Evolutionary conservation across 2,329 filamentous ascomycete genomes (phyloP), one percentile per base, ranked within the genome.

Genomic region (Colletotrichum incanum): DNA sequence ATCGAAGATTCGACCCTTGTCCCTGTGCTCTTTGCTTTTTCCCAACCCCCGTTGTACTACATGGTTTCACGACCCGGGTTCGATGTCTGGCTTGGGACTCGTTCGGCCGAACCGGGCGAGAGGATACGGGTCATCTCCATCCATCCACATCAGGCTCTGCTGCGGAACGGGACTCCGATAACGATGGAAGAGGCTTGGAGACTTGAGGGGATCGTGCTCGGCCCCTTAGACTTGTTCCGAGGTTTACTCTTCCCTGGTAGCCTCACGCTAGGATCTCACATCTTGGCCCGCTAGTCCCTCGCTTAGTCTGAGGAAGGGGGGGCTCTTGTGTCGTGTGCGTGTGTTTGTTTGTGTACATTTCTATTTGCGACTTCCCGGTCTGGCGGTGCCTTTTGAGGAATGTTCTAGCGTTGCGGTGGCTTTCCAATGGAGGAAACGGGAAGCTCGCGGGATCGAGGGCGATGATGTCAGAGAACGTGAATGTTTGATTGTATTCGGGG

Each of bases 251-350:
- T 26, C 39, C 11, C 45, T 28, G 16, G 7, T 11, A 16, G 45
- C 23, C 34, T 50, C 34, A 16, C 34, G 45, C 47, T 63, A 52
- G 60, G 18, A 63, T 63, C 60, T 63, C 16, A 26, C 23, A 16
- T 26, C 28, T n/a, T 20, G 43, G 28, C 59, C 14, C 18, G n/a
- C 31, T 62, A 20, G 16, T 12, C 39, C 1, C 26, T 45, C 18
- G 26, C 39, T 14, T 34, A 14, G 23, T 43, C n/a, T 8, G 45
- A 3, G 20, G 5, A 12, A n/a, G n/a, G 28, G 7, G 31, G 8
- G 41, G 14, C 23, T 39, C 18, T 37, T 8, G 28, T 18, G 16
- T n/a, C 8, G 37, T 58, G 55, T 52, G 2, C 12, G 3, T 50
- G 16, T 50, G n/a, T 12, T 14, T 18, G 8, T 23, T 12, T 12